phyloP scores from a whole-genome alignment of 2,329 filamentous ascomycete species.

The Diaporthe sp. region DNA sequence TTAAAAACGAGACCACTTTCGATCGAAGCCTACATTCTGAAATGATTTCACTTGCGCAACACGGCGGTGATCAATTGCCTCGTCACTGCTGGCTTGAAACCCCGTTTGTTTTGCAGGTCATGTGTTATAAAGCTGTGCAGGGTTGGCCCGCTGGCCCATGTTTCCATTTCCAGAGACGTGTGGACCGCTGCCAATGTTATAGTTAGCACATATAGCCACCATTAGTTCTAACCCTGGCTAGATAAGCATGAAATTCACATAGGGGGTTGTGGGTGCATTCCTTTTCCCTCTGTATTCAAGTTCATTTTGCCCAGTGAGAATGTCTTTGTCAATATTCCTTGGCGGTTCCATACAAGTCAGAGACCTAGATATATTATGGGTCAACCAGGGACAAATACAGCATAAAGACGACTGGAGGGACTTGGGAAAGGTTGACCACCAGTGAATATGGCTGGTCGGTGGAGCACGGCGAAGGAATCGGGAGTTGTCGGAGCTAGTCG shows the following conservation, averaged over 20 bases:
- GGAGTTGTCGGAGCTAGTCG: not conserved
- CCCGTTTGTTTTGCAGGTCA: not conserved
- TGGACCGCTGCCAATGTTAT: not conserved
- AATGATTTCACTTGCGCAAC: not conserved
- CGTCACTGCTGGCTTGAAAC: not conserved
- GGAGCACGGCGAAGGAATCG: not conserved
- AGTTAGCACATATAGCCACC: not conserved
- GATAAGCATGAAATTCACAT: no score
- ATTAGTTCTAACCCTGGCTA: no score
- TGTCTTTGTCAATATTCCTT: not conserved
- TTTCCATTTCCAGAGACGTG: not conserved
- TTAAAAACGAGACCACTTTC: no score
- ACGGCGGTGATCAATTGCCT: not conserved
- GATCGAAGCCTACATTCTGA: not conserved
- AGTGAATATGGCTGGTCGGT: not conserved
- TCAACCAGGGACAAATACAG: not conserved
- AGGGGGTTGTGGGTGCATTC: no score
- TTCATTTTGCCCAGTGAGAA: not conserved
- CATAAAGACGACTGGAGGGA: not conserved
- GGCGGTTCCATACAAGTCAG: not conserved
- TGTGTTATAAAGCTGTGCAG: not conserved
- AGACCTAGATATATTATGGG: not conserved
- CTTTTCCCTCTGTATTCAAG: no score
- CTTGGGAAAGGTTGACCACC: not conserved
- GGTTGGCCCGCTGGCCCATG: not conserved